Evolutionary conservation across 2,329 filamentous ascomycete species (phyloP), one percentile per base, ranked within the genome.

Genomic region (Stemphylium beticola): DNA sequence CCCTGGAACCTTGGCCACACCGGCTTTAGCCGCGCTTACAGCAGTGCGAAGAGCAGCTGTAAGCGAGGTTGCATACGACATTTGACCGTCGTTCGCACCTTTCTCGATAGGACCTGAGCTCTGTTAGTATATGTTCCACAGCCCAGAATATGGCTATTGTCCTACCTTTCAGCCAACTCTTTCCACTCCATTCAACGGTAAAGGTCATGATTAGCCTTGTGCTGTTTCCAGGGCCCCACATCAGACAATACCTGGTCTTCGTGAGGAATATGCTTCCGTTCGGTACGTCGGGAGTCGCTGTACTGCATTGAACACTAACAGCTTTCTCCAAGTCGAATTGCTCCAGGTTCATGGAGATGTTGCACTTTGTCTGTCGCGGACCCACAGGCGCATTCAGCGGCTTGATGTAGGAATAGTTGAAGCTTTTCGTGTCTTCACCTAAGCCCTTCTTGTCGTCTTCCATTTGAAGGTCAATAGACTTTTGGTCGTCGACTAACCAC

Each of bases 101-200:
- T 96, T 97, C 74, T 99, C 95, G 65, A 99, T 99, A 2, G 95
- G 91, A 59, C 90, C 92, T 96, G 62, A 17, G 14, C 32, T 14
- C 26, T 20, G 55, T 68, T 56, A 70, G 38, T 47, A 44, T 8
- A n/a, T 17, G 11, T 38, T 2, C 2, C 3, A 34, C 33, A 22
- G 38, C 26, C 22, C 24, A n/a, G 20, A n/a, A 40, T 15, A 22
- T 42, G 32, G 37, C 34, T 18, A 79, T 69, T 80, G 57, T 41
- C 81, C 72, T 80, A 96, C 93, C 91, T 80, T 95, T 97, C 40
- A 99, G 79, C 95, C 95, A 99, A 79, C 93, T 97, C 82, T 98
- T 99, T 66, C 93, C 93, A 3, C 89, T 88, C 96, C 96, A 99
- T 71, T 99, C 96, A 38, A 97, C 90, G 2, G 87, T 89, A 74